phyloP scores from a whole-genome alignment of 2,329 filamentous ascomycete genomes.

The Fusarium napiforme region DNA sequence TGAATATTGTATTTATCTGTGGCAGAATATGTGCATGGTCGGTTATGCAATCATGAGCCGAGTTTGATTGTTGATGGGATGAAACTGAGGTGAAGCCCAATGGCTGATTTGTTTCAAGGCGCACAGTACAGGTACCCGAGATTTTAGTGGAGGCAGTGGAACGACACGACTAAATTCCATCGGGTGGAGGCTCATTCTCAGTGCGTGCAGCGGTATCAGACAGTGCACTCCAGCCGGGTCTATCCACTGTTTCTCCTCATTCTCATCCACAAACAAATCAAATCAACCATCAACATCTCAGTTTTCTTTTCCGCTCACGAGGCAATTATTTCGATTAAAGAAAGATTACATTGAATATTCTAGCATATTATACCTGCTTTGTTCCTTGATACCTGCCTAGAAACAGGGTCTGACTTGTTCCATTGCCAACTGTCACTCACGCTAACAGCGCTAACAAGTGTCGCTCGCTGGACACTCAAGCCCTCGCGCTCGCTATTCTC shows the following conservation, averaged over 20 bases:
- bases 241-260: conserved; percentile 11
- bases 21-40: neutral
- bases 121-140: conserved; percentile 8
- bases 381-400: neutral
- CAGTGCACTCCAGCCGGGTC: conserved; percentile 2
- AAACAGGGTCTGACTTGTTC: conserved; percentile 16
- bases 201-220: conserved; percentile 16
- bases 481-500: neutral
- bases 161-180: neutral
- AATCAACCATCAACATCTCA: neutral
- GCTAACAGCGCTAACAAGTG: conserved; percentile 27
- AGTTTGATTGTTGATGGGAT: conserved; percentile 15
- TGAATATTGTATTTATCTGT: neutral
- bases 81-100: conserved; percentile 24
- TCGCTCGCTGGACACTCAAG: conserved; percentile 16
- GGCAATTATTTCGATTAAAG: neutral
- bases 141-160: conserved; percentile 24
- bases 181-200: conserved; percentile 16
- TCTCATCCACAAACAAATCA: conserved; percentile 13
- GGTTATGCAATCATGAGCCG: conserved; percentile 8
- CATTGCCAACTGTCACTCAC: conserved; percentile 31
- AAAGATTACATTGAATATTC: neutral
- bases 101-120: neutral
- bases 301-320: neutral
- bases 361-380: neutral